Evolutionary conservation across 78 protist genomes (phyloP).

Genomic region (Emiliania huxleyi): DNA sequence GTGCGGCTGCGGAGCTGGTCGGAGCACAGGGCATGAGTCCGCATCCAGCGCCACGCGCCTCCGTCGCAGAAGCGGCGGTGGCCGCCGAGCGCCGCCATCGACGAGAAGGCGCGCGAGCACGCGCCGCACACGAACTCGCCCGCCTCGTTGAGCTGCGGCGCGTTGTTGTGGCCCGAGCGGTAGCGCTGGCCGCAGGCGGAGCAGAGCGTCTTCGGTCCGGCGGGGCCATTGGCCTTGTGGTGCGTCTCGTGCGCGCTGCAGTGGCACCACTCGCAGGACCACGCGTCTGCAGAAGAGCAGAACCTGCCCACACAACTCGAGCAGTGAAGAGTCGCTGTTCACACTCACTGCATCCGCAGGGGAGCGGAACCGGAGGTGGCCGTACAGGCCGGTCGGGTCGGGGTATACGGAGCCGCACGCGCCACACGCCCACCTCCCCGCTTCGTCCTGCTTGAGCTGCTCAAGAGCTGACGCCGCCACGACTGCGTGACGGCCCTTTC

Average conservation of each 20-base stretch:
- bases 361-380: neutral
- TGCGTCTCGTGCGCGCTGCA: neutral
- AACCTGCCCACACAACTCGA: too few relatives aligned
- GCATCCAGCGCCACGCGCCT: slow-evolving; percentile 21
- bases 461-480: neutral
- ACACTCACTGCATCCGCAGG: too few relatives aligned
- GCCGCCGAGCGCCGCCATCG: slow-evolving; percentile 31
- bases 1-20: too few relatives aligned
- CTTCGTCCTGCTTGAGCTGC: neutral
- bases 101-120: neutral
- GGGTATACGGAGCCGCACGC: neutral
- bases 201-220: neutral
- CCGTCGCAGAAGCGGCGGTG: slow-evolving; percentile 33
- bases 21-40: too few relatives aligned
- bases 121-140: neutral
- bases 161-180: neutral
- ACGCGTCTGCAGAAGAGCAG: neutral
- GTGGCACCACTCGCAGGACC: neutral
- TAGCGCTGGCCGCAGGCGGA: neutral
- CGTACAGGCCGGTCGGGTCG: neutral
- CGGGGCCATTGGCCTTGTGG: neutral
- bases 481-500: neutral
- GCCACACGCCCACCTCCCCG: neutral
- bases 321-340: too few relatives aligned
- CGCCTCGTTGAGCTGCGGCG: neutral